Evolutionary conservation across 768 basidiomycete species (phyloP), one percentile per base, ranked within the genome.

Genomic region (Cystobasidium onofrii): DNA sequence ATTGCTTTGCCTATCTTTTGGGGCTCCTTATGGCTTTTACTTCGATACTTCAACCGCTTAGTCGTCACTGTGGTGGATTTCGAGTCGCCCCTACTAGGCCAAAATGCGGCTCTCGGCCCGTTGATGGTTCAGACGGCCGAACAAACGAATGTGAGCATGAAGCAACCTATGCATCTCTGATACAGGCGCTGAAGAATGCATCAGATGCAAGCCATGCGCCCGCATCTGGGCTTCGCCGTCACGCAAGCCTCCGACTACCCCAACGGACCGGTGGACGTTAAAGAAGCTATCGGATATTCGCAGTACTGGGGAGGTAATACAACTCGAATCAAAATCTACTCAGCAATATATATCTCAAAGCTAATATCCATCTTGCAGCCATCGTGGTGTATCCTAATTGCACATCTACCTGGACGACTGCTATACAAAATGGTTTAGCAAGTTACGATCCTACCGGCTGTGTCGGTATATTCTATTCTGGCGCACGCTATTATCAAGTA

Each of bases 401-500:
- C 29, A 80, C 79, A n/a, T 73, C 63, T 6, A 77, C 78, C 10
- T 81, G 80, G 80, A 60, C 74, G 33, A 54, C 64, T 1, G 79
- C 80, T 1, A 34, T 81, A 1, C 15, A 76, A 62, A 76, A 64
- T 62, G 80, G 80, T 1, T 76, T 79, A 65, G 78, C 75, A 44
- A 72, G 20, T 41, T 80, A 80, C 67, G 79, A 80, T 65, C 80
- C 80, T 0, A 75, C 62, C 10, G 79, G 78, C 9, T 77, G 78
- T 18, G 76, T 81, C 36, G 78, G 78, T 23, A 67, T 81, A 2
- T 80, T 78, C 63, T 80, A 78, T 61, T 46, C 41, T 23, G 67
- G 76, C 0, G 78, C 80, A 7, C 78, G 80, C 52, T 80, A 78
- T 74, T 81, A 80, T 57, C 80, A 81, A 66, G 76, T 80, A 55